Base-by-base conservation (phyloP, 768 basidiomycete species). In the Russula compacta region DNA sequence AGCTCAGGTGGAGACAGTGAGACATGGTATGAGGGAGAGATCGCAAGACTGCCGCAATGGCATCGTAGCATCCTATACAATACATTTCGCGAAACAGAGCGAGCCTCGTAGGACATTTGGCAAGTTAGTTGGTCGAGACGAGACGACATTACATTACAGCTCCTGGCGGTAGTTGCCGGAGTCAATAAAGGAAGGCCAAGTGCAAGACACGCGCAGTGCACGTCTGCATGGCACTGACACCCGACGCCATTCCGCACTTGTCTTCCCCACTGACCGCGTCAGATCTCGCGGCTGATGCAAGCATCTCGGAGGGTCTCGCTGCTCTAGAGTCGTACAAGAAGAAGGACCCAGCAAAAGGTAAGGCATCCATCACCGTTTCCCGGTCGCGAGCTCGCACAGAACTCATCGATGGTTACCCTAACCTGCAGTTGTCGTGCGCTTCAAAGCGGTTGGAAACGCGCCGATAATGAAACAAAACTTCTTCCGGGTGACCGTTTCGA, bases 401-500 rank as follows among this genome's bases (percentile, higher is more conserved):
- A 38, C 19, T 21, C 48, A 6, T 33, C 48, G 36, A 52, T 32
- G 7, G 19, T 3, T 15, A 6, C 1, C 21, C 32, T 12, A 6
- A 6, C 42, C 35, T 39, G 29, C 71, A 98, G 95, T 98, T 53
- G 86, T 98, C 64, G 92, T 99, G 10, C 86, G 94, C 47, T 99
- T 99, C 83, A 95, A 95, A 72, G 94, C 95, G 2, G 90, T 97
- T 10, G 95, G 95, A 49, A 95, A 95, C 68, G 95, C 95, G 1
- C 95, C 95, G 0, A 94, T 99, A 69, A 97, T 99, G 95, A 95
- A 89, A 75, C 92, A 95, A 75, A 98, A 95, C 76, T 90, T 95
- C 68, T 98, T 93, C 83, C 95, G 95, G 79, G 95, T 98, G 69
- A 93, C 94, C 0, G 89, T 94, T 12, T 86, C 88, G 43, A 94